Base-by-base conservation (phyloP, 805 yeast species). In the Sungouiozyma ichnusensis region DNA sequence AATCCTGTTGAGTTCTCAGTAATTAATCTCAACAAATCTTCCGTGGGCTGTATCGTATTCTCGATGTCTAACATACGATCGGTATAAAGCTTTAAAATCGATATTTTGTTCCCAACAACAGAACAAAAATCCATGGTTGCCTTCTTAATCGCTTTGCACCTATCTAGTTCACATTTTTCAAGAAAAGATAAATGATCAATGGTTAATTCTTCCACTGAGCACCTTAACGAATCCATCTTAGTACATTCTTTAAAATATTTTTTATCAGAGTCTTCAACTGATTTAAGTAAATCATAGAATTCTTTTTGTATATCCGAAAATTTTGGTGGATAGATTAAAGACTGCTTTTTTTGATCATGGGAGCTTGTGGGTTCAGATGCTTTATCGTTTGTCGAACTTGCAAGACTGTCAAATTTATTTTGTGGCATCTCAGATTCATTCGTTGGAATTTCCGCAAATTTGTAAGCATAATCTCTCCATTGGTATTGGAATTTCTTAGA, bases 111-210 rank as follows among this genome's bases (percentile, higher is more conserved):
- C 32, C 85, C 71, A 31, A 83, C 67, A 2, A 81, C 70, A 0
- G 85, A 76, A 17, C 82, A 65, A 50, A 82, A 83, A 57, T 85
- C 94, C 40, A 76, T 68, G 9, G 82, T 73, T 1, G 79, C 88
- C 45, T 82, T 80, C 58, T 85, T 84, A 46, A 85, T 65, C 0
- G 92, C 92, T 48, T 72, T 71, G 45, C 83, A 66, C 48, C 95
- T 72, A 62, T 85, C 94, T 31, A 74, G 60, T 62, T 85, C 95
- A 64, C 92, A 85, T 52, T 79, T 74, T 57, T 85, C 90, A 84
- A 85, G 77, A 57, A 81, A 84, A 17, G 78, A 63, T 39, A 81
- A 65, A 54, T 83, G 88, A 50, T 81, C 88, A 58, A 81, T 72
- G 43, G 81, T 68, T 29, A 73, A 57, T 53, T 82, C 90, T 59